Base-by-base conservation (phyloP, 805 yeast species). In the Candida namnaoensis region DNA sequence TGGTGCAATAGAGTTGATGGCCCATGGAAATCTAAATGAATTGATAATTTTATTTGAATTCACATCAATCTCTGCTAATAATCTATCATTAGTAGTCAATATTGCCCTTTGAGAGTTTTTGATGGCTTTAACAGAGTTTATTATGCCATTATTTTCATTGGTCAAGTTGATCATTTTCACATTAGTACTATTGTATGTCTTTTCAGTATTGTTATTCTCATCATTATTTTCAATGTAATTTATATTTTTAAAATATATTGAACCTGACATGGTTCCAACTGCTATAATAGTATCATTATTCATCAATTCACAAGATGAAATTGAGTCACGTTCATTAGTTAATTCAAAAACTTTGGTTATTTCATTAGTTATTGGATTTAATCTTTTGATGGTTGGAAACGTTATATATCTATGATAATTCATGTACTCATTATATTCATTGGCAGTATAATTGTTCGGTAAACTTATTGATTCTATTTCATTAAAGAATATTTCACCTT, bases 241-340 rank as follows among this genome's bases (percentile, higher is more conserved):
- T 50, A 41, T 2, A 38, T 66, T 61, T 44, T 68, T 62, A 34
- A 68, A 53, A 4, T 72, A 47, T 42, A 66, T 63, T 12, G 76
- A 71, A 2, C 83, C 83, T 38, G 68, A 69, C 42, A 74, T 69
- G 0, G 82, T 74, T 2, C 83, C 83, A 10, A 75, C 69, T 9
- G 67, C 72, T 15, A 76, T 53, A 24, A 63, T 53, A 6, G 61
- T 61, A 14, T 63, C 53, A 14, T 72, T 60, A 35, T 76, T 6
- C 13, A 12, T 12, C n/a, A 30, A 66, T 6, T 72, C 60, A 45
- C 76, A 48, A 1, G 80, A 69, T 3, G 82, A 71, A 2, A 76
- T 60, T 40, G 72, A 57, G 50, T 71, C 57, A 15, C 14, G 15
- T 5, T 41, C 44, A 14, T 48, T 48, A 33, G 66, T 48, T 5